Conservation (phyloP, 768 basidiomycete species). For the Lactifluus rugatus region DNA sequence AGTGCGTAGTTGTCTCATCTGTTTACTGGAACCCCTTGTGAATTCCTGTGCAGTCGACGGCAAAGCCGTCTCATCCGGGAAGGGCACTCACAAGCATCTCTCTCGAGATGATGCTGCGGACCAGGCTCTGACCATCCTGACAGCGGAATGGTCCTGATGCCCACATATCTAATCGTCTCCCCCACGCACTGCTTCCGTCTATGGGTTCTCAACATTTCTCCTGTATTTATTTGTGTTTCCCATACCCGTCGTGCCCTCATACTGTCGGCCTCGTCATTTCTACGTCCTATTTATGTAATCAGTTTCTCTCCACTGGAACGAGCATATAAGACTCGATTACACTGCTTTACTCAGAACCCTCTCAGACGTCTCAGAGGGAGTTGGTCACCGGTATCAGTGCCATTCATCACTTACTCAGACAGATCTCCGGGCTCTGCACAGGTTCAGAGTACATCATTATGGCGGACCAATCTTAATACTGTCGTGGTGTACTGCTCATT, state of each 20-base stretch:
- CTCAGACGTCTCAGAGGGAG: neutral
- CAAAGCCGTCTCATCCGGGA: constrained; percentile 8
- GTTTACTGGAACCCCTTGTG: neutral
- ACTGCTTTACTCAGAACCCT: neutral
- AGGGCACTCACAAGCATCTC: constrained; percentile 14
- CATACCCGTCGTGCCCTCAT: neutral
- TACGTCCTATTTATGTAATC: constrained; percentile 10
- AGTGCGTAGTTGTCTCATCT: constrained; percentile 27
- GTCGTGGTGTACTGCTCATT: neutral
- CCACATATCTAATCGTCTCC: neutral
- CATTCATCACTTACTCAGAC: neutral
- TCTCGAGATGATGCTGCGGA: constrained; percentile 14
- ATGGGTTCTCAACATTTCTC: neutral
- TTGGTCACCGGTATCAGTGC: neutral
- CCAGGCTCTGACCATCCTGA: constrained; percentile 8
- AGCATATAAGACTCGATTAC: neutral
- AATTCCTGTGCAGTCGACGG: constrained; percentile 14
- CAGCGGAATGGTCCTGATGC: neutral
- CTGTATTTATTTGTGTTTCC: constrained; percentile 7
- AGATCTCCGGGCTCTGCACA: neutral
- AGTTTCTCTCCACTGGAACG: neutral
- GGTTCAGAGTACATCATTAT: neutral
- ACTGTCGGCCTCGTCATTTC: neutral
- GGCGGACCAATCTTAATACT: neutral
- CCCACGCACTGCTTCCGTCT: neutral